Percentiles rank a stretch among this genome's conserved stretches.
These are phyloP conservation scores for Rhodotorula kratochvilovae DNA, from an alignment of 768 basidiomycete species.

Conservation along the genomic window DNA sequence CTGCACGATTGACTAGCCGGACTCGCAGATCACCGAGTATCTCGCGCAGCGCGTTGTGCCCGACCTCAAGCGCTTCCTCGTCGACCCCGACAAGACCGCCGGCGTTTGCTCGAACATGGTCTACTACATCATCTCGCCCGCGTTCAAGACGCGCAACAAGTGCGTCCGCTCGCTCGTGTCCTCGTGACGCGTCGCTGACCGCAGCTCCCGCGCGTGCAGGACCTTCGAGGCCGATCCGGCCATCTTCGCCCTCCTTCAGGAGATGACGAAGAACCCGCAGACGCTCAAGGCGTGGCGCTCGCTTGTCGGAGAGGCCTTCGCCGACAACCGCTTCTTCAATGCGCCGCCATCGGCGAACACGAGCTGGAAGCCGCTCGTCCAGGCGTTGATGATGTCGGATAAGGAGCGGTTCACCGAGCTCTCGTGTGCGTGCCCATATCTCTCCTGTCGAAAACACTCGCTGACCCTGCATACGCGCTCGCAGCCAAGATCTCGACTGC, in stretches of 20 bases:
- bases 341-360: slow-evolving; percentile 57
- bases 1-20: no score
- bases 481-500: slow-evolving; percentile 61
- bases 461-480: background rate
- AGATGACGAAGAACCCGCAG: slow-evolving; percentile 66
- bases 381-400: slow-evolving; percentile 75
- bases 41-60: slow-evolving; percentile 16
- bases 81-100: slow-evolving; percentile 76
- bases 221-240: slow-evolving; percentile 65
- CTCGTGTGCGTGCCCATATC: slow-evolving; percentile 56
- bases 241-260: slow-evolving; percentile 64
- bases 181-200: background rate
- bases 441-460: background rate
- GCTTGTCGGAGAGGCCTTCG: slow-evolving; percentile 72
- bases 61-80: slow-evolving; percentile 54
- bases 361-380: slow-evolving; percentile 73
- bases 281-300: slow-evolving; percentile 79
- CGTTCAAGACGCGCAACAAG: slow-evolving; percentile 72
- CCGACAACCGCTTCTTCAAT: slow-evolving; percentile 83
- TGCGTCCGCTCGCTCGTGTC: slow-evolving; percentile 45
- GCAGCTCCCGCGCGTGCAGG: slow-evolving; percentile 52
- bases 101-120: slow-evolving; percentile 76
- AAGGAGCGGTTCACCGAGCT: slow-evolving; percentile 80
- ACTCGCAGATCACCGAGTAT: slow-evolving; percentile 31
- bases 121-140: slow-evolving; percentile 75